Evolutionary conservation across 2,329 filamentous ascomycete species (phyloP), one percentile per base, ranked within the genome.

Genomic region (Bipolaris bicolor): DNA sequence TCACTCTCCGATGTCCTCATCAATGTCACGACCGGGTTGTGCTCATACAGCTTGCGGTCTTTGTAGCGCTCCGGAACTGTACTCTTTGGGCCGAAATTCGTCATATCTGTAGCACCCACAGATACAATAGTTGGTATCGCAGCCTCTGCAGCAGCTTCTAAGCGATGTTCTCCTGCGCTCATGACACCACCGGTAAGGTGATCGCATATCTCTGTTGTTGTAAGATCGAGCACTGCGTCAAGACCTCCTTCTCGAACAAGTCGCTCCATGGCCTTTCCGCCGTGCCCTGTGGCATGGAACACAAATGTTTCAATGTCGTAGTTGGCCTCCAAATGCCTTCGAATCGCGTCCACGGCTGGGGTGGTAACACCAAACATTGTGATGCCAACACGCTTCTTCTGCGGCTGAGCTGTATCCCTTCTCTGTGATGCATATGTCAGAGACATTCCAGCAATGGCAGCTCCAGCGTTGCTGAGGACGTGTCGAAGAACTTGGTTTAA

Each of bases 301-400:
- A 90, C 79, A 62, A 85, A 88, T 2, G 83, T 80, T 62, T 90
- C 88, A 48, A 84, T 80, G 11, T 66, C 50, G 45, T 71, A 69
- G 7, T 61, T 67, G 1, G 59, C 60, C 1, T 71, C 58, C 0
- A 90, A 78, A 44, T 82, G 73, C 1, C 72, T 64, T 0, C 86
- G 80, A 1, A 88, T 83, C 1, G 71, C 74, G 45, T 87, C 83
- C 0, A 87, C 88, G 10, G 83, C 84, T 0, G 88, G 87, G 0
- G 88, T 91, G 0, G 89, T 91, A 6, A 91, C 88, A 2, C 89
- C 88, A 67, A 90, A 91, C 88, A 91, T 91, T 2, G 88, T 90
- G 22, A 90, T 83, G 0, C 83, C 88, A 6, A 91, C 78, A 0
- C 82, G 77, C 53, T 80, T 82, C 64, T 80, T 81, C 18, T 36